A percentile compares a stretch with the other conserved stretches of the same genome.
phyloP scores from a whole-genome alignment of 495 filamentous ascomycete species.

The Aspergillus bertholletiae region DNA sequence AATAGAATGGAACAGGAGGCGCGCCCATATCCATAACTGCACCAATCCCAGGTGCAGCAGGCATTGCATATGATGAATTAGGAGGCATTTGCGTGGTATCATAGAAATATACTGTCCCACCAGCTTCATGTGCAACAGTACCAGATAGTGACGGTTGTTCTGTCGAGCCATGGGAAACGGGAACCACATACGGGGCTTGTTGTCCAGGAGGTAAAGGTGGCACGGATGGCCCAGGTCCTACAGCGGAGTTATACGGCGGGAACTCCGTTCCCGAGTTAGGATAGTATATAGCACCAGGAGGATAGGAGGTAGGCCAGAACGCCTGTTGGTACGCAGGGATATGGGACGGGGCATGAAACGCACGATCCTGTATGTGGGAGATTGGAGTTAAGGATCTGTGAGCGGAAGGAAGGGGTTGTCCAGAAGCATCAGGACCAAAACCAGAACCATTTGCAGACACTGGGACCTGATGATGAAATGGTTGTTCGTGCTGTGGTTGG shows the following conservation, averaged over 20 bases:
- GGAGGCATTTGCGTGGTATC: constrained; percentile 66
- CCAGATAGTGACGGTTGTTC: constrained; percentile 53
- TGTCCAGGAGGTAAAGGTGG: constrained; percentile 52
- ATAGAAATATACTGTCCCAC: constrained; percentile 95
- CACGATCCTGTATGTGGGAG: constrained; percentile 91
- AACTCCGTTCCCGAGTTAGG: constrained; percentile 38
- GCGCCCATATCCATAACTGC: constrained; percentile 71
- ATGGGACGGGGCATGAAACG: constrained; percentile 92
- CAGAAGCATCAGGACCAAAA: constrained; percentile 57
- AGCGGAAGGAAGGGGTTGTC: constrained; percentile 62
- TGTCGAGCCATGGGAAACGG: constrained; percentile 37
- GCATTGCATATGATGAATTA: constrained; percentile 46
- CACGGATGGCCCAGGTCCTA: constrained; percentile 50
- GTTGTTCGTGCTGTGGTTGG: constrained; percentile 72
- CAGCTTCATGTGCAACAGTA: constrained; percentile 85
- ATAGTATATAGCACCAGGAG: constrained; percentile 53
- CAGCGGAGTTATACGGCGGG: constrained; percentile 37
- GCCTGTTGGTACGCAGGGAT: constrained; percentile 61
- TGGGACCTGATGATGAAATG: constrained; percentile 90
- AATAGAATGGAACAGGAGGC: constrained; percentile 66
- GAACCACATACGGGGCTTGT: constrained; percentile 42
- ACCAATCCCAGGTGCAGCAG: constrained; percentile 43
- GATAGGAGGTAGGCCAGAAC: constrained; percentile 61
- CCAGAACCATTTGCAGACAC: constrained; percentile 57
- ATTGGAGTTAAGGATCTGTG: constrained; percentile 84